A percentile compares a stretch with the other conserved stretches of the same genome.
phyloP scores from a whole-genome alignment of 257 asterid genomes.

The Capsicum rhomboideum region DNA sequence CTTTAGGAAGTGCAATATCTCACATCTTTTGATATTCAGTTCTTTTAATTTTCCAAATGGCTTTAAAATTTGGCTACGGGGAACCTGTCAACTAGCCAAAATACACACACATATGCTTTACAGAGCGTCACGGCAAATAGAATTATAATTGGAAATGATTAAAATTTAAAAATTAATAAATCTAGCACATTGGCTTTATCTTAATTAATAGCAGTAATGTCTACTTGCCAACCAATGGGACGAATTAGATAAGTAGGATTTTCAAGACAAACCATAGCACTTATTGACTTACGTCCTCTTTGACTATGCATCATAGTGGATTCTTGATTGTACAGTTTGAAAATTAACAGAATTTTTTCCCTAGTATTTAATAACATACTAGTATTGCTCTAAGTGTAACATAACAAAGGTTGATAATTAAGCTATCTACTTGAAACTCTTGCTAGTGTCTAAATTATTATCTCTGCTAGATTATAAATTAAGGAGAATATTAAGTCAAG shows the following conservation, averaged over 20 bases:
- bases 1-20: no score
- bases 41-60: no score
- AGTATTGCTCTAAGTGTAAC: neutral
- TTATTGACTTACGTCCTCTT: neutral
- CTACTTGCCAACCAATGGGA: neutral
- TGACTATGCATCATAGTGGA: neutral
- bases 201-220: neutral
- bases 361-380: constrained; percentile 27
- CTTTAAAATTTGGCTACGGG: no score
- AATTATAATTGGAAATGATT: neutral
- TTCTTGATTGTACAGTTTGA: neutral
- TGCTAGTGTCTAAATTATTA: no score
- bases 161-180: neutral
- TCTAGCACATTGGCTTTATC: neutral
- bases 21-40: no score
- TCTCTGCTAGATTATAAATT: neutral
- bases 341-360: neutral
- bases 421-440: no score
- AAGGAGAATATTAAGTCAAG: constrained; percentile 17
- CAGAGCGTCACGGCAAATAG: no score
- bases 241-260: neutral
- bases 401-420: neutral
- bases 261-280: neutral
- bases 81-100: no score
- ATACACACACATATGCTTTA: no score